Evolutionary conservation across 2,329 filamentous ascomycete genomes (phyloP), one percentile per base, ranked within the genome.

Genomic region (Zelopaecilomyces penicillatus): DNA sequence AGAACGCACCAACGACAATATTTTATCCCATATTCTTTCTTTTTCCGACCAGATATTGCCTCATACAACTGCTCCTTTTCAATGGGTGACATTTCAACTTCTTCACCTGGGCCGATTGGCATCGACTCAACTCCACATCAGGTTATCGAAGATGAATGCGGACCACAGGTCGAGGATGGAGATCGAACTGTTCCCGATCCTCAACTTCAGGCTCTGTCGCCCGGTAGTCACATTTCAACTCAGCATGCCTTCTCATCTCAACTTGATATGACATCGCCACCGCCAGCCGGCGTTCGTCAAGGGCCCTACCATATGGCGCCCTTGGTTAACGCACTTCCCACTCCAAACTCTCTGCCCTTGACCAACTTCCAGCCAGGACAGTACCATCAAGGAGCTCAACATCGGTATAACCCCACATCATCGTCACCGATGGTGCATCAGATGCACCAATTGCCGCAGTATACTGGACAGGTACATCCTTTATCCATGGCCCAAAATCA

Each of bases 281-380:
- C 54, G 12, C 49, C 48, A 31, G 42, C 52, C 4, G 52, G 46
- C 2, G 43, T 45, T 30, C 53, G 55, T 10, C 52, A 54, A 39
- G 64, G 52, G 4, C 59, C 65, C 6, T 77, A 72, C 57, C 73
- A 71, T 51, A 74, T 76, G 72, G 58, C 53, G 19, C 50, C 60
- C 11, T 66, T 78, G 64, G 59, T 61, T 30, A 67, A 62, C 50
- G 57, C 69, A 39, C 59, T 76, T 29, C 73, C 73, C 0, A 63
- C 65, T 30, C 48, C 59, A 27, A 57, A 54, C 5, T 73, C 69
- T 40, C 59, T 76, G 30, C 73, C 73, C 0, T 63, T 65, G 31
- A 48, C 59, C 27, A 57, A 54, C 5, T 73, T 69, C 52, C 64
- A 65, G 45, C 58, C 60, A 30, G 58, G 56, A 6, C 67, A 66